A percentile compares a stretch with the other conserved stretches of the same genome.
Conservation (phyloP, 73 alveolate genomes). For the Paramecium pentaurelia region DNA sequence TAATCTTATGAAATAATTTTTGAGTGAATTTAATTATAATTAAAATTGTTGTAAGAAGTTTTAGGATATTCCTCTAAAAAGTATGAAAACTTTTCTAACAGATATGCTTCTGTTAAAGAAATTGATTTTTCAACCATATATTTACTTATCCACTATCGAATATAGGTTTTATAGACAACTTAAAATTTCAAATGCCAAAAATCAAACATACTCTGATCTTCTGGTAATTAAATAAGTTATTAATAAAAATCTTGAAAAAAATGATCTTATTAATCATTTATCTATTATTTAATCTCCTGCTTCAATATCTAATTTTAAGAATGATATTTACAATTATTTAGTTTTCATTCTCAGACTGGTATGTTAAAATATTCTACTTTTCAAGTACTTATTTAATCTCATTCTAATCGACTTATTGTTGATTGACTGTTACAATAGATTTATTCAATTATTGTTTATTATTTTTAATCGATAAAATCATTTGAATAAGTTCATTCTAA, state of each 20-base stretch:
- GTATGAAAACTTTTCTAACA: not conserved
- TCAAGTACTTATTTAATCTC: not conserved
- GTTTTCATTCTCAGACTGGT: not conserved
- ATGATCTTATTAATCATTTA: not conserved
- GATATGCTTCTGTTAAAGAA: not conserved
- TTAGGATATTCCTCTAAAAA: not conserved
- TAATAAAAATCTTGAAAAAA: not conserved
- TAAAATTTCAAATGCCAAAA: not conserved
- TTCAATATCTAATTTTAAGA: not conserved
- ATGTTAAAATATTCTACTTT: not conserved
- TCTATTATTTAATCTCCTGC: not conserved
- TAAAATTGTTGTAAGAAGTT: not conserved
- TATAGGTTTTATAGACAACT: not conserved
- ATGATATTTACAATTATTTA: not conserved
- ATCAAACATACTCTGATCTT: not conserved
- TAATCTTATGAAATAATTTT: not conserved
- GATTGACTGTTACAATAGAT: not conserved
- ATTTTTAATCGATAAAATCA: not conserved
- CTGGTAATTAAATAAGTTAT: not conserved
- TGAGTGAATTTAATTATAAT: not conserved
- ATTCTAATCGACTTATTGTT: not conserved
- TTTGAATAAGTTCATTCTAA: not conserved
- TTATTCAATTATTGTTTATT: not conserved
- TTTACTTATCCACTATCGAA: not conserved
- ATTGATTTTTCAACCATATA: not conserved